Evolutionary conservation across 2,329 filamentous ascomycete species (phyloP).

Genomic region (Scedosporium minutisporum): DNA sequence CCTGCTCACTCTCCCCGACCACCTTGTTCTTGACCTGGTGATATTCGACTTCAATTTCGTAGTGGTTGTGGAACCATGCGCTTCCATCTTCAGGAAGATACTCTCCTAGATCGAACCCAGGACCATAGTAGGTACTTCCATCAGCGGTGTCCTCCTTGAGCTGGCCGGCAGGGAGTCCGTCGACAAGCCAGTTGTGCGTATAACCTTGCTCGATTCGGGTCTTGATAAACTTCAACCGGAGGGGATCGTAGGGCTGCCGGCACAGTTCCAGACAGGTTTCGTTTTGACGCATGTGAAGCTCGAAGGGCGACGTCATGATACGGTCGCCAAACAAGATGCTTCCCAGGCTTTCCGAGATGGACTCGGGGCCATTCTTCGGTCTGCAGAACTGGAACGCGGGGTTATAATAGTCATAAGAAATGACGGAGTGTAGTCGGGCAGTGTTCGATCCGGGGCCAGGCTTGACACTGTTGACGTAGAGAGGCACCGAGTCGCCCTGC

Average conservation of each 20-base stretch:
- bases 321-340: constrained; percentile 96
- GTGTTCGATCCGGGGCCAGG: constrained; percentile 71
- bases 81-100: constrained; percentile 41
- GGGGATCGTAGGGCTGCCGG: constrained; percentile 50
- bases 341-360: constrained; percentile 73
- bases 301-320: constrained; percentile 92
- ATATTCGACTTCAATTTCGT: constrained; percentile 88
- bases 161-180: constrained; percentile 86
- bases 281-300: constrained; percentile 77
- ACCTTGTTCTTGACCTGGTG: constrained; percentile 54
- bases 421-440: constrained; percentile 77
- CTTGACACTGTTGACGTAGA: constrained; percentile 88
- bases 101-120: constrained; percentile 73
- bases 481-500: constrained; percentile 65
- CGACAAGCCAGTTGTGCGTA: constrained; percentile 91
- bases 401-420: constrained; percentile 95
- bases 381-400: constrained; percentile 79
- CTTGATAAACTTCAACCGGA: constrained; percentile 71
- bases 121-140: constrained; percentile 74
- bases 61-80: constrained; percentile 78
- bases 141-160: constrained; percentile 67
- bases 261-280: constrained; percentile 82
- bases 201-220: constrained; percentile 74
- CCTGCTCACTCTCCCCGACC: constrained; percentile 50
- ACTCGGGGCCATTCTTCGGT: constrained; percentile 65